A percentile compares a stretch with the other conserved stretches of the same genome.
phyloP scores from a whole-genome alignment of 2,329 filamentous ascomycete species.

The Thielaviopsis ethacetica region DNA sequence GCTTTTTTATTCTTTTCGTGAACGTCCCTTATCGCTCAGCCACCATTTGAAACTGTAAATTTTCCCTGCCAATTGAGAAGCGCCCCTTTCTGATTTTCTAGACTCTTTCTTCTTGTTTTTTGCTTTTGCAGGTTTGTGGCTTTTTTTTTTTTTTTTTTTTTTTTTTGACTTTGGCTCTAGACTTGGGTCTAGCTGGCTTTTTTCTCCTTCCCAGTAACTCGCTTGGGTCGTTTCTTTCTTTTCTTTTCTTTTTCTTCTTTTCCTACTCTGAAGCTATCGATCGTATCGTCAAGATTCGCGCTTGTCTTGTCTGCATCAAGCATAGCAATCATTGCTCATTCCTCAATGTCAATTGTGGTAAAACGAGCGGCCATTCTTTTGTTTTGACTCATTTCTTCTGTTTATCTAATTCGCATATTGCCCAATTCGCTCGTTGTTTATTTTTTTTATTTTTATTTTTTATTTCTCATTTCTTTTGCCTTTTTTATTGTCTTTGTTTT shows the following conservation, averaged over 20 bases:
- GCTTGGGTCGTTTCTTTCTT: not conserved
- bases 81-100: constrained; percentile 13
- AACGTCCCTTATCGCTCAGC: constrained; percentile 10
- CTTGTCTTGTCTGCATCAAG: constrained; percentile 1
- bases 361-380: constrained; percentile 9
- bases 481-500: not conserved
- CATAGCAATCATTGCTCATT: constrained; percentile 4
- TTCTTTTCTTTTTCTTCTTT: constrained; percentile 6
- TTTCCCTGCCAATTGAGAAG: constrained; percentile 1
- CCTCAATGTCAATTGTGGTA: not conserved
- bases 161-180: not conserved
- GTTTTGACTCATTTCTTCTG: not conserved
- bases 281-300: constrained; percentile 4
- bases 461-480: not conserved
- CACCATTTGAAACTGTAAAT: constrained; percentile 9
- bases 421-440: constrained; percentile 6
- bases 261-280: not conserved
- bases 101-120: constrained; percentile 5
- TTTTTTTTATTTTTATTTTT: not conserved
- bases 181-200: not conserved
- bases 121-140: not conserved
- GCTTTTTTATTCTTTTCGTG: constrained; percentile 1
- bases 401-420: not conserved
- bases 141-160: constrained; percentile 4
- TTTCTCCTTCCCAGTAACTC: constrained; percentile 1